Conservation (phyloP, 1,284 basidiomycete species). For the Ceratobasidium theobromae region DNA sequence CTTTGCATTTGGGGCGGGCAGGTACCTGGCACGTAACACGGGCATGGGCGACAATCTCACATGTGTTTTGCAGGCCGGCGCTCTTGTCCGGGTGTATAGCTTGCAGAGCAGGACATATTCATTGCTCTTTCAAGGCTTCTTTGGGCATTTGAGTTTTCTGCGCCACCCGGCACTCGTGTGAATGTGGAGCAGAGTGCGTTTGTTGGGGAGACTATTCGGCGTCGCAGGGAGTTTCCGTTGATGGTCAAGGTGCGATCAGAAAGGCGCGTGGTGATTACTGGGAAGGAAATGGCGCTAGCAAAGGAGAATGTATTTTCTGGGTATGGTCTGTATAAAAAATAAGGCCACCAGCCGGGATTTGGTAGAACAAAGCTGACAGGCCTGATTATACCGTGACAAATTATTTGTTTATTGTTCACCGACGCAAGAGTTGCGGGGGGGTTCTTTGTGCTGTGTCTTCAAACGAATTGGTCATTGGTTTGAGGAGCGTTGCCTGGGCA, state of each 20-base stretch:
- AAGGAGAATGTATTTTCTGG: neutral
- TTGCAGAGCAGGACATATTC: slow-evolving; percentile 18
- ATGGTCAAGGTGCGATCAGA: slow-evolving; percentile 6
- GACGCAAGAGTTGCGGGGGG: no score
- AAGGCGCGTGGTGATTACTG: neutral
- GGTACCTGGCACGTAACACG: neutral
- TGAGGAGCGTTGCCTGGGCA: no score
- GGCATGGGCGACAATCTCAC: neutral
- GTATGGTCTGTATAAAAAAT: slow-evolving; percentile 3
- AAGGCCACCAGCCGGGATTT: no score
- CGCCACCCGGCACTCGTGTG: neutral
- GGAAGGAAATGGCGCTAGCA: neutral
- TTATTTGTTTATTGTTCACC: no score
- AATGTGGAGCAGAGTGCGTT: neutral
- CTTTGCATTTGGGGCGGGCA: slow-evolving; percentile 26
- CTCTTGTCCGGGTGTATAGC: slow-evolving; percentile 15
- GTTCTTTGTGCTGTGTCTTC: no score
- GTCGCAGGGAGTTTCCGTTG: neutral
- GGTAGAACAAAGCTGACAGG: no score
- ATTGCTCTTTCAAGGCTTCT: slow-evolving; percentile 18
- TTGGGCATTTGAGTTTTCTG: slow-evolving; percentile 19
- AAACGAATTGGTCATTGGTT: no score
- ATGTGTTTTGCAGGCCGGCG: slow-evolving; percentile 7
- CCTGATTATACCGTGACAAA: no score
- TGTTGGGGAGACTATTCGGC: neutral